Percentiles rank a stretch among this genome's conserved stretches.
phyloP scores from a whole-genome alignment of 495 filamentous ascomycete species.

The Penicillium ucsense region DNA sequence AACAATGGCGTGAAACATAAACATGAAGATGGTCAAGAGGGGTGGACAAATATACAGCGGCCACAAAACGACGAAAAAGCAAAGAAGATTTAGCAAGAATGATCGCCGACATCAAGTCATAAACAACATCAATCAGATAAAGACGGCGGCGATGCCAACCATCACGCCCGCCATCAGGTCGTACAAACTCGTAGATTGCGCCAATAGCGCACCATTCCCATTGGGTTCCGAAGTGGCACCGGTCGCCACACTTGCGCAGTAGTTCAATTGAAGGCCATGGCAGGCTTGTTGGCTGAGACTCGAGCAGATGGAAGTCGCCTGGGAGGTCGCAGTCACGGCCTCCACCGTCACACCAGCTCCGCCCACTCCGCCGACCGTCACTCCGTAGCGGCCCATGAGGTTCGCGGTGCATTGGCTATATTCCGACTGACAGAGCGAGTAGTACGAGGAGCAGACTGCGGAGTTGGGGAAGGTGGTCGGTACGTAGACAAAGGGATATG shows the following conservation, averaged over 20 bases:
- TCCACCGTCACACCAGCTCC: slow-evolving; percentile 54
- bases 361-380: slow-evolving; percentile 33
- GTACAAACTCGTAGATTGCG: slow-evolving; percentile 26
- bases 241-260: slow-evolving; percentile 39
- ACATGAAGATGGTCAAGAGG: not conserved
- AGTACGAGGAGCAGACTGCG: slow-evolving; percentile 56
- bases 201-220: slow-evolving; percentile 22
- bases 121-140: slow-evolving; percentile 26
- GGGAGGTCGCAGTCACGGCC: slow-evolving; percentile 40
- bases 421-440: slow-evolving; percentile 54
- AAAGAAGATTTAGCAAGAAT: not conserved
- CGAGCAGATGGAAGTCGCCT: slow-evolving; percentile 55
- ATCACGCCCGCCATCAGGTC: slow-evolving; percentile 32
- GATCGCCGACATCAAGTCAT: not conserved
- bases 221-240: slow-evolving; percentile 19
- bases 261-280: slow-evolving; percentile 44
- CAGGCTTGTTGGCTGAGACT: slow-evolving; percentile 53
- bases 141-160: slow-evolving; percentile 35
- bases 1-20: not conserved
- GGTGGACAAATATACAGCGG: no score
- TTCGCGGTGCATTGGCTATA: slow-evolving; percentile 53
- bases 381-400: slow-evolving; percentile 40
- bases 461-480: slow-evolving; percentile 56
- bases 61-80: not conserved
- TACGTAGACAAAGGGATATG: slow-evolving; percentile 57